Evolutionary conservation across 495 filamentous ascomycete genomes (phyloP), one percentile per base, ranked within the genome.

Genomic region (Podospora pseudoanserina): DNA sequence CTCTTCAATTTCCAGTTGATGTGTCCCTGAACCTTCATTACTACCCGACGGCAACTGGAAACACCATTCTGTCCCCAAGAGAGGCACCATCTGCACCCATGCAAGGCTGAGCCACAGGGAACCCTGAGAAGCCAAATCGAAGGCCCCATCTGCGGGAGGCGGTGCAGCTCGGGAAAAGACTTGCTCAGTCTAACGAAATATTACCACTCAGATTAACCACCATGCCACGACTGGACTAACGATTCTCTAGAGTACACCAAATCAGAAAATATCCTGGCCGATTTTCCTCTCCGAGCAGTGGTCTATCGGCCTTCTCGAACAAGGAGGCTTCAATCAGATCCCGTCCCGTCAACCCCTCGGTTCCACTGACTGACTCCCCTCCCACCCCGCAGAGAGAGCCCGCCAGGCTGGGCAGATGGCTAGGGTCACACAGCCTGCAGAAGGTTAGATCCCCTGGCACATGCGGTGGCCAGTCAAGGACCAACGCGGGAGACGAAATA

Each of bases 131-230:
- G 28, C 30, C 27, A 20, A 63, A 44, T 32, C 5, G 34, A 34
- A 63, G 61, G n/a, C 61, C 61, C 34, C 61, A 63, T 44, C 34
- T 63, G 61, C 61, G n/a, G 61, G 61, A 63, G 61, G 61, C 61
- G 61, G 61, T 63, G 61, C 61, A 44, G n/a, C 55, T 49, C 39
- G 39, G 39, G 13, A 49, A 49, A 49, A 5, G 7, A 49, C 39
- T 11, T 63, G 7, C 56, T 23, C 23, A 23, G 23, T 23, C 23
- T 23, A 23, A 58, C 20, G 56, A 58, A 23, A 59, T 3, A 20
- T 18, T 6, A 59, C 6, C 19, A 59, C 39, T 49, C 39, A 49
- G 39, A 49, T 49, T 49, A 18, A 49, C 9, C 13, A 13, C 39
- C 9, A 49, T 5, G 9, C 39, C 15, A 18, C 13, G 39, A 16